Conservation (phyloP, 1,284 basidiomycete genomes). For the Trametes hirsuta region DNA sequence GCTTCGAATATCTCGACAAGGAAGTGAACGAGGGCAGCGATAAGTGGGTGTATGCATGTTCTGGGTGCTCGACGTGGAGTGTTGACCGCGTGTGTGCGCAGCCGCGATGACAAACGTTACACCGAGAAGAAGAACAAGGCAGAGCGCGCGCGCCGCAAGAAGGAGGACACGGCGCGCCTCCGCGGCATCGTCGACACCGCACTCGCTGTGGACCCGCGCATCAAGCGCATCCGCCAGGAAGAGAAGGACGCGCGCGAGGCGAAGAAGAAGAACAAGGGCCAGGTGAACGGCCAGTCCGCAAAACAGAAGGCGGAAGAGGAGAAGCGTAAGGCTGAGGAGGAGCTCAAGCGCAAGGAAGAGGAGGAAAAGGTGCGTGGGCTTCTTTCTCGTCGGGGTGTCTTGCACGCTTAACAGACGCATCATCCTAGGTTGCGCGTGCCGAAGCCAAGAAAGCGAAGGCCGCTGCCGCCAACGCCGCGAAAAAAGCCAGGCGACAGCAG, state of each 20-base stretch:
- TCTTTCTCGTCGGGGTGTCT: background rate
- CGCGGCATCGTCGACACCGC: constrained; percentile 89
- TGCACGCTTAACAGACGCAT: background rate
- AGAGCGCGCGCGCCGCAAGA: constrained; percentile 95
- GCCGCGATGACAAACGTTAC: constrained; percentile 98
- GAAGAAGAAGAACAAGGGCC: constrained; percentile 76
- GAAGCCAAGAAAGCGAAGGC: constrained; percentile 86
- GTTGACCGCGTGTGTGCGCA: constrained; percentile 35
- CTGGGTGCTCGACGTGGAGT: background rate
- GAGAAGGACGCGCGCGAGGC: constrained; percentile 95
- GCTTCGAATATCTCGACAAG: constrained; percentile 98
- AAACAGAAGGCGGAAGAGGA: constrained; percentile 76
- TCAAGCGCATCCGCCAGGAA: constrained; percentile 96
- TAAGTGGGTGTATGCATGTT: constrained; percentile 53
- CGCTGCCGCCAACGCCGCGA: constrained; percentile 88
- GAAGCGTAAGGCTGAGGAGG: constrained; percentile 74
- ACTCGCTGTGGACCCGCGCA: constrained; percentile 88
- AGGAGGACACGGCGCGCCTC: constrained; percentile 94
- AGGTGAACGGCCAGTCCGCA: constrained; percentile 47
- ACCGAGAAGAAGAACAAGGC: constrained; percentile 99
- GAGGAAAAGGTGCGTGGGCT: constrained; percentile 57
- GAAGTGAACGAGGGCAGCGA: constrained; percentile 98
- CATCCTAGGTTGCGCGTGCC: constrained; percentile 60
- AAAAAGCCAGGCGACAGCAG: constrained; percentile 85
- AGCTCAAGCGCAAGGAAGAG: constrained; percentile 62